Evolutionary conservation across 345 rosid species (phyloP), one percentile per base, ranked within the genome.

Genomic region (Gossypioides kirkii): DNA sequence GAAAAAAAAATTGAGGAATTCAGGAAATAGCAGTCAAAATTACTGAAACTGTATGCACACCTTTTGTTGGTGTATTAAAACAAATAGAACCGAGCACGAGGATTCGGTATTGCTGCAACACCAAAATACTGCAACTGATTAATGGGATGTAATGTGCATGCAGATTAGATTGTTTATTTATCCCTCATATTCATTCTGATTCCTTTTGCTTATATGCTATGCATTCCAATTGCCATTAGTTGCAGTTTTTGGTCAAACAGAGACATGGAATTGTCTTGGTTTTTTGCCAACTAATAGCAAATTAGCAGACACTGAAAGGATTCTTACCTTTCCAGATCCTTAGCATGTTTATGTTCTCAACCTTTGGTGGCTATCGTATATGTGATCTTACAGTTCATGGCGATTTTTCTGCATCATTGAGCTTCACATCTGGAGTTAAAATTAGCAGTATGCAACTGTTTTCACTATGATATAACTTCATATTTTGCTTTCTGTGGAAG

Each of bases 401-500:
- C 45, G 69, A 22, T 2, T 8, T 42, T 46, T 23, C 41, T 46
- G 18, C 23, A 14, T 46, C 56, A 1, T 25, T 25, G 42, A 46
- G 55, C 14, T 46, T 47, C 28, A 47, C 42, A 25, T 47, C 23
- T 16, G 43, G 23, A 25, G 26, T 47, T 67, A 9, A 67, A 47
- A 18, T 25, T 67, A 16, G 23, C 22, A 16, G 8, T 25, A 25
- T 47, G 42, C 16, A 52, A 8, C 71, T 16, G 41, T 25, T n/a
- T 67, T 25, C 58, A 8, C 56, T 4, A 47, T 16, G 71, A 67
- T 17, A 47, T 67, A 67, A 67, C 20, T 47, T 16, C 23, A 26
- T 25, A 16, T 55, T 66, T 46, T 66, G 70, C 70, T 62, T 8
- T 45, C 18, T 22, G 13, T 23, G 70, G 54, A 64, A 64, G 50